phyloP scores from a whole-genome alignment of 2,329 filamentous ascomycete genomes.

The Beauveria sp. region DNA sequence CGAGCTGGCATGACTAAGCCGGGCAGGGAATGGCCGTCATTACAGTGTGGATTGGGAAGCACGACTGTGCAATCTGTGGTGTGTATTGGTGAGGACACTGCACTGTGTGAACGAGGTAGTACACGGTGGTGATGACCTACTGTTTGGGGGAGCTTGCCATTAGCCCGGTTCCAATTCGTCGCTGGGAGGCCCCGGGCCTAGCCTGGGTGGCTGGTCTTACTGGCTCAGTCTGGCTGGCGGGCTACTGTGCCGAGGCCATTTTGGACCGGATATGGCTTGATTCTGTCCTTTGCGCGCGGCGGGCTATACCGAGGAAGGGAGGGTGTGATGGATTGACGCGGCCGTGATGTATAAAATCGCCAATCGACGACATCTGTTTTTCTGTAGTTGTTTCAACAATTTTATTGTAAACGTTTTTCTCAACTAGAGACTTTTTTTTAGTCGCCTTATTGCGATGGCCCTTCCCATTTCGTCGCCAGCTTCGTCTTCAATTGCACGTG shows the following conservation, averaged over 20 bases:
- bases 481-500: too few relatives aligned
- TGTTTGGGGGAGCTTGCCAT: slow-evolving; percentile 16
- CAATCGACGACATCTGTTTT: not conserved
- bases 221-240: not conserved
- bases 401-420: too few relatives aligned
- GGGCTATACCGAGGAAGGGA: not conserved
- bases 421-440: too few relatives aligned
- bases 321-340: not conserved
- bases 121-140: slow-evolving; percentile 14
- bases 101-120: slow-evolving; percentile 13
- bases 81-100: accelerated
- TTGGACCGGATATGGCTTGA: not conserved
- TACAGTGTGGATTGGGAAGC: slow-evolving; percentile 22
- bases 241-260: not conserved
- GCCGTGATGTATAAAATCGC: not conserved
- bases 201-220: not conserved
- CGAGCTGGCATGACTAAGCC: slow-evolving; percentile 27
- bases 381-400: not conserved
- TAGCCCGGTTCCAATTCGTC: slow-evolving; percentile 19
- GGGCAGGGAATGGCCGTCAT: slow-evolving; percentile 12
- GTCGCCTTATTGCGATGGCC: too few relatives aligned
- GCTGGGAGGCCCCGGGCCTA: not conserved
- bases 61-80: not conserved
- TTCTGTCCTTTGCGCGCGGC: not conserved
- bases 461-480: too few relatives aligned